Conservation (phyloP, 2,329 filamentous ascomycete genomes). For the Fusarium citri region DNA sequence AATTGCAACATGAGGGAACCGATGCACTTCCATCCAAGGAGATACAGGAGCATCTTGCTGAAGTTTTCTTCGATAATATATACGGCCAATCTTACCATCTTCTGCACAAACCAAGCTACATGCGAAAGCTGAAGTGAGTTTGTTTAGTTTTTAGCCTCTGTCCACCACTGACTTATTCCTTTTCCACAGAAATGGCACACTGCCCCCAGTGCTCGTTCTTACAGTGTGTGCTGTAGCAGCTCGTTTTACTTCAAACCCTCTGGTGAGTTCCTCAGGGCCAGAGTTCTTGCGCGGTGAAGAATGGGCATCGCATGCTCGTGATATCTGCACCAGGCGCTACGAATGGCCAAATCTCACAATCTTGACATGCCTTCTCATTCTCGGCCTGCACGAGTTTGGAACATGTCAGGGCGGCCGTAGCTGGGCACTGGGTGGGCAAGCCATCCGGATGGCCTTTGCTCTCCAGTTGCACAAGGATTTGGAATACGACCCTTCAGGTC, state of each 20-base stretch:
- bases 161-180: conserved; percentile 12
- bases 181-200: conserved; percentile 59
- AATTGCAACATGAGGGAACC: conserved; percentile 81
- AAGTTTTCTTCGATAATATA: conserved; percentile 94
- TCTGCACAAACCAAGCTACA: conserved; percentile 96
- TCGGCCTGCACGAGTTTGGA: conserved; percentile 94
- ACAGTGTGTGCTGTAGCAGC: conserved; percentile 96
- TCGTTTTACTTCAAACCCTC: conserved; percentile 90
- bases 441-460: conserved; percentile 96
- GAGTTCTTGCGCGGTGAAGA: conserved; percentile 86
- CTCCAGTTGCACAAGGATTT: conserved; percentile 93
- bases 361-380: conserved; percentile 86
- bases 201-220: conserved; percentile 92
- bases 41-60: conserved; percentile 90
- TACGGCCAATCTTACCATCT: conserved; percentile 96
- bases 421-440: conserved; percentile 95
- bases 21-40: conserved; percentile 87
- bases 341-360: conserved; percentile 98
- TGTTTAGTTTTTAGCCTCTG: conserved; percentile 20
- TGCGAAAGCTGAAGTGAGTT: conserved; percentile 81
- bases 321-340: conserved; percentile 87
- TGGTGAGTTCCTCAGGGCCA: conserved; percentile 78
- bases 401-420: conserved; percentile 96
- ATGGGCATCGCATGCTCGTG: conserved; percentile 88
- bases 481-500: conserved; percentile 80